Evolutionary conservation across 2,329 filamentous ascomycete genomes (phyloP).

Genomic region (Laburnicola sp.): DNA sequence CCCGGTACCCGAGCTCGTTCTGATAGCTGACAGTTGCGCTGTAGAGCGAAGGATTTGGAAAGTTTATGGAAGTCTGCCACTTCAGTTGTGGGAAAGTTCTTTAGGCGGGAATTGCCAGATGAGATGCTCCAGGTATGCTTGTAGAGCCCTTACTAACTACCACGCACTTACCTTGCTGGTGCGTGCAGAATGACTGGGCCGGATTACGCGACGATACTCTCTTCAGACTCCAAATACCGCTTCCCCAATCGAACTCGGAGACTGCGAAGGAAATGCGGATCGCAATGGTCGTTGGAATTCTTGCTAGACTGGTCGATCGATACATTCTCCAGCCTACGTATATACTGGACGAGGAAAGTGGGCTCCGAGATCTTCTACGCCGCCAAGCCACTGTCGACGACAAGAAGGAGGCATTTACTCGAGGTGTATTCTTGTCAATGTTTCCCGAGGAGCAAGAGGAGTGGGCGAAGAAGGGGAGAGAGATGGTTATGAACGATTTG

Average conservation of each 20-base stretch:
- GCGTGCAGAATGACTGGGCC: constrained; percentile 9
- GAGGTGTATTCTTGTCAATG: constrained; percentile 10
- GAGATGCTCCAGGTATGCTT: background rate
- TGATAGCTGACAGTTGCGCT: too few species aligned
- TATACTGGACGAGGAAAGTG: constrained; percentile 21
- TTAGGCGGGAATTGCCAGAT: background rate
- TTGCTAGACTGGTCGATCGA: constrained; percentile 31
- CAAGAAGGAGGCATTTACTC: constrained; percentile 4
- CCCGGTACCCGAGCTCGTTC: too few species aligned
- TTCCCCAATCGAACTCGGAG: constrained; percentile 35
- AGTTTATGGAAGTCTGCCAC: too few species aligned
- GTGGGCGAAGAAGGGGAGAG: too few species aligned
- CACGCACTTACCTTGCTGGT: too few species aligned
- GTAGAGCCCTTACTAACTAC: constrained; percentile 4
- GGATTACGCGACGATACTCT: constrained; percentile 1
- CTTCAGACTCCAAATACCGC: constrained; percentile 26
- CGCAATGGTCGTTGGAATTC: constrained; percentile 31
- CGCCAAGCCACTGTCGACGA: constrained; percentile 7
- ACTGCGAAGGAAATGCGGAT: constrained; percentile 42
- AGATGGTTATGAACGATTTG: too few species aligned
- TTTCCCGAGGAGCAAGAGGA: background rate
- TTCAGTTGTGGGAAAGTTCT: too few species aligned
- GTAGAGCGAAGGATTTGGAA: too few species aligned
- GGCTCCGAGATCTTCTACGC: constrained; percentile 13
- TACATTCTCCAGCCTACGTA: constrained; percentile 43